A percentile compares a stretch with the other conserved stretches of the same genome.
phyloP scores from a whole-genome alignment of 2,329 filamentous ascomycete genomes.

The Diaporthe amygdali region DNA sequence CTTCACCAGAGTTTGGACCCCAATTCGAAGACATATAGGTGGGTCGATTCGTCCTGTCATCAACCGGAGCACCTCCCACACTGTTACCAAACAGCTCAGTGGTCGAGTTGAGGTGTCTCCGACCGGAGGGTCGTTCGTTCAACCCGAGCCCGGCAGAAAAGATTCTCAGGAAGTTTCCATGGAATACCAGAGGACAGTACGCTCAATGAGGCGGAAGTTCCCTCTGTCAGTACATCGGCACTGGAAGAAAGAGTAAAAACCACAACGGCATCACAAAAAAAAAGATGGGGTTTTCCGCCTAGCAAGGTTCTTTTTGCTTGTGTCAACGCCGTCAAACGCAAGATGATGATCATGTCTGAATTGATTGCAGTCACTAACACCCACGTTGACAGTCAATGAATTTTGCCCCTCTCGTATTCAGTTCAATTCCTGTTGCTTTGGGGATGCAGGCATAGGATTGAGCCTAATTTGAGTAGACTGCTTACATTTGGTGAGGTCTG shows the following conservation, averaged over 20 bases:
- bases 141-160: background rate
- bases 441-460: no score
- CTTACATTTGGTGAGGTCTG: no score
- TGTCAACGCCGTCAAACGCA: no score
- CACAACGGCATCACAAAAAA: background rate
- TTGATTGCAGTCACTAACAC: no score
- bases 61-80: background rate
- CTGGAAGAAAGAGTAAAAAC: background rate
- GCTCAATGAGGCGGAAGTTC: no score
- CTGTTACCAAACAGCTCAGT: background rate
- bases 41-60: background rate
- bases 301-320: background rate
- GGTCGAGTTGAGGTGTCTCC: background rate
- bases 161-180: background rate
- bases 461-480: no score
- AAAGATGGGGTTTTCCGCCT: background rate
- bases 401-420: no score
- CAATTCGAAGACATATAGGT: background rate
- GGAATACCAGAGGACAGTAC: no score
- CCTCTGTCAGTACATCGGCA: no score
- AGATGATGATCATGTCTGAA: background rate
- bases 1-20: background rate
- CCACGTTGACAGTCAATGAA: no score
- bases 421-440: no score
- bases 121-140: background rate